phyloP scores from a whole-genome alignment of 495 filamentous ascomycete species.

The Entonaema liquescens region DNA sequence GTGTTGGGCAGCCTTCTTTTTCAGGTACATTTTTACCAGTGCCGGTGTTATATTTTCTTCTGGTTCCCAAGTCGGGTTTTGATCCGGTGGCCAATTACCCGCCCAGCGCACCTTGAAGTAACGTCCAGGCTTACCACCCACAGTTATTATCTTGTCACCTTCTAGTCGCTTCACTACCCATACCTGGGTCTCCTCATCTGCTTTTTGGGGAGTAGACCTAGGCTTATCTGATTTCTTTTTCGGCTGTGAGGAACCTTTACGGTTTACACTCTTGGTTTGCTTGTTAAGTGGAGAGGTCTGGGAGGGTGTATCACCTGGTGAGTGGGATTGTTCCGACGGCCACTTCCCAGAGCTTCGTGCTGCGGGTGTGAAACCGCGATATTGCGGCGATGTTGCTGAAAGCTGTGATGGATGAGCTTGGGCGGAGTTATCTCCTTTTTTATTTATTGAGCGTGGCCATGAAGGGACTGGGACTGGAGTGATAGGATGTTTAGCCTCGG shows the following conservation, averaged over 20 bases:
- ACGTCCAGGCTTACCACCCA: conserved; percentile 32
- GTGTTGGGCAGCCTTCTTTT: conserved; percentile 25
- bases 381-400: not conserved
- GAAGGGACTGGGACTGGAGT: conserved; percentile 32
- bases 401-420: conserved; percentile 5
- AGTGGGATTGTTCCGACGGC: conserved; percentile 1
- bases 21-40: conserved; percentile 46
- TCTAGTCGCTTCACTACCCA: conserved; percentile 53
- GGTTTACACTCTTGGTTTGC: not conserved
- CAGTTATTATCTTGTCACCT: conserved; percentile 45
- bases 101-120: conserved; percentile 57
- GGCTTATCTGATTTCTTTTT: conserved; percentile 14
- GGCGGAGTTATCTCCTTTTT: not conserved
- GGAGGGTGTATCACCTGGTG: not conserved
- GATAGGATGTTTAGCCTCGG: conserved; percentile 2
- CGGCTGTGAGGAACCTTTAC: not conserved
- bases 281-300: not conserved
- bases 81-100: conserved; percentile 57
- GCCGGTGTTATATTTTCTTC: conserved; percentile 49
- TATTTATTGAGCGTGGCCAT: conserved; percentile 1
- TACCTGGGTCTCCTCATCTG: conserved; percentile 31
- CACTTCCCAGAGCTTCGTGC: conserved; percentile 24
- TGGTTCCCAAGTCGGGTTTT: conserved; percentile 60
- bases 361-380: conserved; percentile 37
- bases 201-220: not conserved